A percentile compares a stretch with the other conserved stretches of the same genome.
Evolutionary conservation across 2,329 filamentous ascomycete genomes (phyloP).

Genomic region (Paramyrothecium roridum): DNA sequence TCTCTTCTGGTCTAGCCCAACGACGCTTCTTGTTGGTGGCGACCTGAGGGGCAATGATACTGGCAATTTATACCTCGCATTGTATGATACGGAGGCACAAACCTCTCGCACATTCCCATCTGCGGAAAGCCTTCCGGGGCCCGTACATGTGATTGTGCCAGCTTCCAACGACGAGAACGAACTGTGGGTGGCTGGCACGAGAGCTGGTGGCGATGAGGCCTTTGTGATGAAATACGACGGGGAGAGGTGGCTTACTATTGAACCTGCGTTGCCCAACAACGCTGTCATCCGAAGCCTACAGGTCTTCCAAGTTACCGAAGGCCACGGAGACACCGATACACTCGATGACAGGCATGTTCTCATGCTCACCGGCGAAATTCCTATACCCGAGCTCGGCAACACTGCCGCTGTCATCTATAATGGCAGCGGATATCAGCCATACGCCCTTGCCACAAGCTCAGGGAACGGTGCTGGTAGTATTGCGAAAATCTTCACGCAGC

Average conservation of each 20-base stretch:
- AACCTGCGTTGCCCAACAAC: conserved; percentile 57
- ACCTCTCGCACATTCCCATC: conserved; percentile 64
- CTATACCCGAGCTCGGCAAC: conserved; percentile 71
- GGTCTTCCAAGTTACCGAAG: conserved; percentile 67
- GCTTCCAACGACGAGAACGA: conserved; percentile 70
- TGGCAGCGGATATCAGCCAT: conserved; percentile 74
- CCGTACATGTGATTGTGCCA: conserved; percentile 71
- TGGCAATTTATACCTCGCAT: conserved; percentile 60
- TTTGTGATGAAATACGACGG: conserved; percentile 85
- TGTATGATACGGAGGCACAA: conserved; percentile 66
- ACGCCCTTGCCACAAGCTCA: conserved; percentile 70
- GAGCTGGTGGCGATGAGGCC: conserved; percentile 57
- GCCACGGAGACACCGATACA: conserved; percentile 63
- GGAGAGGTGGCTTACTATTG: conserved; percentile 64
- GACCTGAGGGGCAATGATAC: conserved; percentile 68
- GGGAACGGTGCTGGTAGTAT: conserved; percentile 69
- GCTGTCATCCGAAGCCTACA: conserved; percentile 79
- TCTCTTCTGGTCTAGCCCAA: conserved; percentile 73
- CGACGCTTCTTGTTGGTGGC: conserved; percentile 73
- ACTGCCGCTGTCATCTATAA: conserved; percentile 87
- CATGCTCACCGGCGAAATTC: conserved; percentile 80
- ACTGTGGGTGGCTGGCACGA: conserved; percentile 79
- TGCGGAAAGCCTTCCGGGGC: conserved; percentile 69
- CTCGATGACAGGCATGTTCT: conserved; percentile 68
- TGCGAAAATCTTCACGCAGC: conserved; percentile 79